Conservation (phyloP, 805 yeast genomes). For the Debaryomyces hansenii region DNA sequence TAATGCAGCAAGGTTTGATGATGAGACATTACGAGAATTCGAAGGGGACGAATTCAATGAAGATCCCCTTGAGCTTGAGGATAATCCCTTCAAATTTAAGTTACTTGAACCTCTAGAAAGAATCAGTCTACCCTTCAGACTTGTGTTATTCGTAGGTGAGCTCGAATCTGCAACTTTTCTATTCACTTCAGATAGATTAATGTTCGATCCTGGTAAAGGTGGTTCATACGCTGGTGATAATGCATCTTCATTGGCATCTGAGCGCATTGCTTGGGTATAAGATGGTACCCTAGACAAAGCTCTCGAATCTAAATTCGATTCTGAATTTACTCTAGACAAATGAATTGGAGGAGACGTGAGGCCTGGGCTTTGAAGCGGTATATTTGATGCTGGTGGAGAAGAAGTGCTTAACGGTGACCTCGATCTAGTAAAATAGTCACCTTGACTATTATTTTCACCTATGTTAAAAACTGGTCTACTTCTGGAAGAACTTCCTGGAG, state of each 20-base stretch:
- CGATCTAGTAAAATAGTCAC: slow-evolving; percentile 36
- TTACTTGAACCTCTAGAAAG: slow-evolving; percentile 28
- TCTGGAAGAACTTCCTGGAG: slow-evolving; percentile 19
- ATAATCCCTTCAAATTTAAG: slow-evolving; percentile 15
- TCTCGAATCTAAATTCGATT: slow-evolving; percentile 15
- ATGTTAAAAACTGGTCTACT: slow-evolving; percentile 5
- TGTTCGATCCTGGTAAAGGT: slow-evolving; percentile 43
- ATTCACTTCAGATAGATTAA: slow-evolving; percentile 31
- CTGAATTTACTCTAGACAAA: slow-evolving; percentile 60
- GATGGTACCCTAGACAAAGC: slow-evolving; percentile 75
- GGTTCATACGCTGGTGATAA: slow-evolving; percentile 75
- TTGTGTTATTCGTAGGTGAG: slow-evolving; percentile 5
- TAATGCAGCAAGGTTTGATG: slow-evolving; percentile 23
- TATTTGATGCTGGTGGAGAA: not conserved
- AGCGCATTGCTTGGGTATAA: slow-evolving; percentile 72
- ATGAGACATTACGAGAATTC: slow-evolving; percentile 36
- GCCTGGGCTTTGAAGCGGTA: slow-evolving; percentile 34
- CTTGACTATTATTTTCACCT: slow-evolving; percentile 4
- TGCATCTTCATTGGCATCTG: slow-evolving; percentile 48
- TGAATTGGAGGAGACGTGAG: slow-evolving; percentile 54
- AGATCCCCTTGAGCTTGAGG: slow-evolving; percentile 18
- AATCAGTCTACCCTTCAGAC: slow-evolving; percentile 14
- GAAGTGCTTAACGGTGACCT: slow-evolving; percentile 1
- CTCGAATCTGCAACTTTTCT: slow-evolving; percentile 19
- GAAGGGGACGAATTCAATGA: slow-evolving; percentile 41